Base-by-base conservation (phyloP, 2,329 filamentous ascomycete species). In the Aspergillus terreus region DNA sequence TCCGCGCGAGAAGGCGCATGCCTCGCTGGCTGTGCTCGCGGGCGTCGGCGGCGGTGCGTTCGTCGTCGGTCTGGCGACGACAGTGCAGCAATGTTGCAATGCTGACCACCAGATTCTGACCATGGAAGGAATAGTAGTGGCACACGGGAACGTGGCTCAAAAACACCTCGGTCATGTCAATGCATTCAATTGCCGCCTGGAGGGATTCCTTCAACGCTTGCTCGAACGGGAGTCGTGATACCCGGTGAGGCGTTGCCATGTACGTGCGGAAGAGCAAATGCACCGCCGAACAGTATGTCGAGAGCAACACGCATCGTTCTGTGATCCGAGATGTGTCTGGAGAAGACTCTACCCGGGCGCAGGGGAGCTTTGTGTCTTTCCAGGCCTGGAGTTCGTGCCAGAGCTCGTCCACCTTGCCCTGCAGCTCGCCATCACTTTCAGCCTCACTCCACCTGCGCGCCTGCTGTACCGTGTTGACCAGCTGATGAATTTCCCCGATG, bases 81-180 rank as follows among this genome's bases (percentile, higher is more conserved):
- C 49, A 51, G 14, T 51, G 49, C 14, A 51, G 43, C 15, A 51
- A 21, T n/a, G 33, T 30, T 1, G 38, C 17, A 12, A 51, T 23
- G 15, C 49, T 51, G 23, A 46, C 25, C 6, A 51, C 45, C 2
- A 51, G 32, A 33, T 51, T 51, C 11, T 46, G 49, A 7, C 49
- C 49, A 23, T 51, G 42, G 4, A 51, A 42, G 5, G 33, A 32
- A 42, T 30, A 51, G 25, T 51, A 51, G 33, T 51, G 49, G 17
- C 49, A 46, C 4, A 42, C 35, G 4, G 49, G 49, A 6, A 51
- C 33, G 14, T 40, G 12, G 5, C 6, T 15, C 4, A 42, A n/a
- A 23, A 46, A 51, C 10, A 25, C 19, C 23, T 32, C 30, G 32
- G 15, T 51, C 9, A 46, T 10, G 6, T 46, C 12, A 14, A 51